Evolutionary conservation across 2,329 filamentous ascomycete genomes (phyloP), one percentile per base, ranked within the genome.

Genomic region (Trichoderma brevicompactum): DNA sequence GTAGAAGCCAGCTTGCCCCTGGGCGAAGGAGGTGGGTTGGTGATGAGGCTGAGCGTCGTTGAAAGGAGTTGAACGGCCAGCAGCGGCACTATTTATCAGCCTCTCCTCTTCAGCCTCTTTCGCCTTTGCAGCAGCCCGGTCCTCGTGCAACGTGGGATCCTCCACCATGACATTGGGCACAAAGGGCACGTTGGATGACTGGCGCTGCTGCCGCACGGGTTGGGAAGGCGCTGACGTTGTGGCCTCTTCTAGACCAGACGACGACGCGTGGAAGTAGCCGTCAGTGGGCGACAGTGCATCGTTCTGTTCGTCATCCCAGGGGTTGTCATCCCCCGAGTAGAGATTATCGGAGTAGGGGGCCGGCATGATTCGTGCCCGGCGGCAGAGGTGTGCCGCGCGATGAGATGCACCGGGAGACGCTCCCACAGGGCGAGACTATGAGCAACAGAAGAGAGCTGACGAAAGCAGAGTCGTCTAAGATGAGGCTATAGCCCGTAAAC

Each of bases 81-180:
- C 49, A 46, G 52, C 34, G 65, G 61, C 61, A 23, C 48, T 71
- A 74, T 74, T 76, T 74, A 76, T 70, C 53, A 67, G 69, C 46
- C 75, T 76, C 72, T 83, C 81, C 65, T 79, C 72, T 38, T 77
- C 76, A 5, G 78, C 81, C 70, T 84, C 81, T 36, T 73, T 73
- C 23, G 78, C 79, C 74, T 85, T 85, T 56, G 65, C 65, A 64
- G 77, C 67, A 70, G 72, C 40, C 67, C 74, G 66, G 67, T 74
- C 72, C 65, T 73, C 72, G 60, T 73, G 72, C 60, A 83, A 72
- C 52, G 79, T 82, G 53, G 83, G 82, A 67, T 85, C 82, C 67
- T 78, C 75, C 62, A 85, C 79, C 66, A 82, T 75, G 59, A 84
- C 74, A 72, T 83, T 79, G 48, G 82, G 82, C 13, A 84, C 79